Conservation (phyloP, 1,284 basidiomycete species). For the Papiliotrema flavescens region DNA sequence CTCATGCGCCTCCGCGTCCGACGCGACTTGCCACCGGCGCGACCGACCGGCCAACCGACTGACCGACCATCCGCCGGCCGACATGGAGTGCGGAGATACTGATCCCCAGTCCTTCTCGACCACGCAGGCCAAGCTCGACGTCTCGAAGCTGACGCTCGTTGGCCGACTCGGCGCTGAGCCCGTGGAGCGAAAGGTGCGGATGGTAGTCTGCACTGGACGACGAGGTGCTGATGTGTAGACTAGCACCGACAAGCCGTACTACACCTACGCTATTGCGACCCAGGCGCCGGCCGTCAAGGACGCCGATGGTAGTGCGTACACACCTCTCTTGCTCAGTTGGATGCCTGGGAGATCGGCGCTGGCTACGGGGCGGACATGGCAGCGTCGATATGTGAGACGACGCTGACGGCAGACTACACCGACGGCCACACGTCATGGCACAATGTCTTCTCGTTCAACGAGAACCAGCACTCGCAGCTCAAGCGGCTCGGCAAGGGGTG, state of each 20-base stretch:
- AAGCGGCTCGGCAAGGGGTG: constrained; percentile 37
- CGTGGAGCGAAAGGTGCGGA: constrained; percentile 23
- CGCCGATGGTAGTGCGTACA: constrained; percentile 6
- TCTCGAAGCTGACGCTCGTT: constrained; percentile 37
- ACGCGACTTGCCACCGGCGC: background rate
- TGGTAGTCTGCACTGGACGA: background rate
- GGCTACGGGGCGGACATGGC: background rate
- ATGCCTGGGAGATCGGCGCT: background rate
- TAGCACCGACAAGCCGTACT: constrained; percentile 36
- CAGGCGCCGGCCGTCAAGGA: background rate
- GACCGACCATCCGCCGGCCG: too few relatives aligned
- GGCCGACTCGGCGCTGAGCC: constrained; percentile 43
- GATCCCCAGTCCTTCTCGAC: constrained; percentile 30
- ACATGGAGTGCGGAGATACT: background rate
- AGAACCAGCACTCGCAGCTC: constrained; percentile 26
- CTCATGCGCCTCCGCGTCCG: background rate
- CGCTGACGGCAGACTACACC: background rate
- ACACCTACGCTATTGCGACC: constrained; percentile 43
- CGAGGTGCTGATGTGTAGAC: constrained; percentile 20
- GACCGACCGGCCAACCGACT: too few relatives aligned
- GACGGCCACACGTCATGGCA: constrained; percentile 39
- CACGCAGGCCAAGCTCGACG: constrained; percentile 20
- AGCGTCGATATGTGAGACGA: background rate
- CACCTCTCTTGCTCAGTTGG: background rate
- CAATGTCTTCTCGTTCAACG: constrained; percentile 41